Evolutionary conservation across 2,329 filamentous ascomycete genomes (phyloP).

Genomic region (Monosporascus sp.): DNA sequence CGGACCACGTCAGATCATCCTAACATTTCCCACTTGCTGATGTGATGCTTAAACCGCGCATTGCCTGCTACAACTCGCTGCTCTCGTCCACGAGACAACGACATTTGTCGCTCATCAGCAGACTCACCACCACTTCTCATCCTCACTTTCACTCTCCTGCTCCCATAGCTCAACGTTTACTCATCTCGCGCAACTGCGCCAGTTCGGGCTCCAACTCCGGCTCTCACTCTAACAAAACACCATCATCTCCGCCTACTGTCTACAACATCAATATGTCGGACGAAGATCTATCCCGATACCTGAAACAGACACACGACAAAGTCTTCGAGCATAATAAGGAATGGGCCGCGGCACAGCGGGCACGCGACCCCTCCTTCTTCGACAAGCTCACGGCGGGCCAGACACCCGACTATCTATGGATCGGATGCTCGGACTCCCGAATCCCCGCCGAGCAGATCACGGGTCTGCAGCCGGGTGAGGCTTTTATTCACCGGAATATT

Average conservation of each 20-base stretch:
- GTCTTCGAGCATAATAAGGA: slow-evolving; percentile 64
- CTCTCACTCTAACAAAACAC: neutral
- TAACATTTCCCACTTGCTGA: neutral
- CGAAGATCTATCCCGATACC: slow-evolving; percentile 45
- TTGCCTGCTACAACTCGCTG: neutral
- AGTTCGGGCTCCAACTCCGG: neutral
- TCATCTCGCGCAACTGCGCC: neutral
- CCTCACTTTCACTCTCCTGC: too few species aligned
- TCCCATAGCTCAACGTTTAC: neutral
- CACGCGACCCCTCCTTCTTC: slow-evolving; percentile 61
- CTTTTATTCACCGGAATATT: slow-evolving; percentile 94
- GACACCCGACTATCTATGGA: slow-evolving; percentile 72
- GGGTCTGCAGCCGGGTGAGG: slow-evolving; percentile 77
- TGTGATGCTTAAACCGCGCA: neutral
- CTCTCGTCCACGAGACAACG: neutral
- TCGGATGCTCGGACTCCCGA: slow-evolving; percentile 85
- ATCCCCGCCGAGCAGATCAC: slow-evolving; percentile 88
- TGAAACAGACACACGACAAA: slow-evolving; percentile 58
- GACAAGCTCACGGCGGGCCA: slow-evolving; percentile 58
- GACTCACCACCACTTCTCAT: too few species aligned
- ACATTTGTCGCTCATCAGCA: neutral
- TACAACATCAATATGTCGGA: neutral
- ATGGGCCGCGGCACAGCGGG: slow-evolving; percentile 57
- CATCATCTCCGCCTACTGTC: neutral
- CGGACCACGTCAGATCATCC: too few species aligned